A percentile compares a stretch with the other conserved stretches of the same genome.
phyloP scores from a whole-genome alignment of 495 filamentous ascomycete species.

The Zalerion maritima region DNA sequence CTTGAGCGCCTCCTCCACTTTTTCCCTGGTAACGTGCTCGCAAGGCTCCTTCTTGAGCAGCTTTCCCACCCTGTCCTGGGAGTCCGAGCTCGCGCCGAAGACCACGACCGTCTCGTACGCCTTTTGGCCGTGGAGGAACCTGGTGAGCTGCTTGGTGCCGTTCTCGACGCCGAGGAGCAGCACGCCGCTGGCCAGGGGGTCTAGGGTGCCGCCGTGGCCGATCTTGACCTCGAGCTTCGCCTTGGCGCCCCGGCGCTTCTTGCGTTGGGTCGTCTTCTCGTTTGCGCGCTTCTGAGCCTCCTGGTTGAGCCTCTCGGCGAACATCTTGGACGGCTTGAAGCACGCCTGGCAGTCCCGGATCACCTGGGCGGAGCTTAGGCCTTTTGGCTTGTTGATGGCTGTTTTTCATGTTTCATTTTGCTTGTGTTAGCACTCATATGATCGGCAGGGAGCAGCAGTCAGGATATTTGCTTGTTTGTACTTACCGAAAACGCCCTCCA shows the following conservation, averaged over 20 bases:
- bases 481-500: slow-evolving; percentile 70
- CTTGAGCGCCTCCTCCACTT: slow-evolving; percentile 60
- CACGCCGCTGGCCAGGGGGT: slow-evolving; percentile 87
- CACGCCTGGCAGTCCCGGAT: slow-evolving; percentile 67
- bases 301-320: slow-evolving; percentile 53
- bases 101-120: slow-evolving; percentile 77
- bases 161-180: slow-evolving; percentile 75
- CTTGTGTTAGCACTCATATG: slow-evolving; percentile 1
- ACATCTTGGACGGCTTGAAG: slow-evolving; percentile 69
- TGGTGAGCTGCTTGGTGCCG: slow-evolving; percentile 67
- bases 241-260: slow-evolving; percentile 36
- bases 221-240: slow-evolving; percentile 65
- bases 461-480: too few relatives aligned
- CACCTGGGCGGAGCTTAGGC: slow-evolving; percentile 72
- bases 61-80: slow-evolving; percentile 76
- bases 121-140: slow-evolving; percentile 80
- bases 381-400: slow-evolving; percentile 88
- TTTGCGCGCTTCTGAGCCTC: slow-evolving; percentile 36
- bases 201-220: slow-evolving; percentile 90
- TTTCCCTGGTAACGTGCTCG: slow-evolving; percentile 61
- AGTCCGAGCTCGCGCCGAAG: slow-evolving; percentile 87
- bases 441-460: slow-evolving; percentile 2
- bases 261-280: slow-evolving; percentile 40
- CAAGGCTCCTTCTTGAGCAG: slow-evolving; percentile 58
- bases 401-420: neutral